phyloP scores from a whole-genome alignment of 2,329 filamentous ascomycete genomes.

The Cryphonectria japonica region DNA sequence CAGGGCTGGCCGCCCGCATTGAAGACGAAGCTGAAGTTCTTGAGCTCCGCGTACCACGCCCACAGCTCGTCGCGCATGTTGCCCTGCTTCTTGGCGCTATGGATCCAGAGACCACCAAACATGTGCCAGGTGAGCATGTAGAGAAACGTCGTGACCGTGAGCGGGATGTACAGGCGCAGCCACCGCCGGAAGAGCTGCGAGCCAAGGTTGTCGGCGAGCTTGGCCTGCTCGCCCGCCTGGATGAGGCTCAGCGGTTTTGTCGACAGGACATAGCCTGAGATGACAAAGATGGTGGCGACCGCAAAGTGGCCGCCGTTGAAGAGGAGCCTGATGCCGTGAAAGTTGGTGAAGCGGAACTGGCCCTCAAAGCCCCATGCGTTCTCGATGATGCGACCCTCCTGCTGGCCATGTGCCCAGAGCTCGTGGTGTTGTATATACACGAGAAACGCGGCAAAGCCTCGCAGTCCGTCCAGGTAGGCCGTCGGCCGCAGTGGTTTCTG shows the following conservation, averaged over 20 bases:
- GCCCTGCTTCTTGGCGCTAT: conserved; percentile 42
- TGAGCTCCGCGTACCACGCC: conserved; percentile 58
- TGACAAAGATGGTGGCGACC: conserved; percentile 60
- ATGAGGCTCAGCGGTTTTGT: conserved; percentile 53
- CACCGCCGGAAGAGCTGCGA: conserved; percentile 55
- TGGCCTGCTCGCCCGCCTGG: conserved; percentile 46
- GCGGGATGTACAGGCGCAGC: conserved; percentile 53
- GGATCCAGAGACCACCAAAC: conserved; percentile 50
- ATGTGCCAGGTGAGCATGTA: conserved; percentile 59
- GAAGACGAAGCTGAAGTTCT: conserved; percentile 72
- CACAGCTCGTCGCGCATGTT: conserved; percentile 55
- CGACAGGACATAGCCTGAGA: conserved; percentile 61
- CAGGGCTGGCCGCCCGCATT: conserved; percentile 60
- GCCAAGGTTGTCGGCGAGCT: conserved; percentile 48
- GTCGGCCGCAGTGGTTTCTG: conserved; percentile 49
- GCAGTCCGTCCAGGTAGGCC: conserved; percentile 67
- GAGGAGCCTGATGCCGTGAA: conserved; percentile 63
- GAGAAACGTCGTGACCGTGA: conserved; percentile 58
- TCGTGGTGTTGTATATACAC: conserved; percentile 68
- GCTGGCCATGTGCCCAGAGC: conserved; percentile 56
- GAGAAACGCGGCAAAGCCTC: conserved; percentile 68
- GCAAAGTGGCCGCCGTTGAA: conserved; percentile 66
- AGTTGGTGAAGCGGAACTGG: conserved; percentile 51
- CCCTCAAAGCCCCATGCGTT: conserved; percentile 56
- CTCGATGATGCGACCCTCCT: conserved; percentile 49